Base-by-base conservation (phyloP, 2,329 filamentous ascomycete species). In the Aspergillus arachidicola region DNA sequence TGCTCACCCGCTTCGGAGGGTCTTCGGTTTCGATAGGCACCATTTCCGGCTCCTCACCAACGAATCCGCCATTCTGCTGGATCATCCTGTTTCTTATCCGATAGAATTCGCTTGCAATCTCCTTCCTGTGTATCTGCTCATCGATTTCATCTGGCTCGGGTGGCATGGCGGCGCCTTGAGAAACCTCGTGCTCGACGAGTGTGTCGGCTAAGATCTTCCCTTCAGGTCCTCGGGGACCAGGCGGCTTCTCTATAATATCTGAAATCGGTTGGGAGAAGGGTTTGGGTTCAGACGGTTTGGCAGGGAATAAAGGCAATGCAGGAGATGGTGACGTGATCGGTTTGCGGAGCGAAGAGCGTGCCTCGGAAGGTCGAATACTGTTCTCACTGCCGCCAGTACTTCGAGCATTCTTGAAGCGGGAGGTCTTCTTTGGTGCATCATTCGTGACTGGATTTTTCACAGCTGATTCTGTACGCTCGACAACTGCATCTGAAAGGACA, bases 41-140 rank as follows among this genome's bases (percentile, higher is more conserved):
- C 54, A 88, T 86, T 53, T 84, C 85, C 58, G 86, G 83, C 64
- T 92, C 88, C 63, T 91, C 87, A 69, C 93, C 85, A 70, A 91
- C 80, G 76, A 97, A 96, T 3, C 93, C 93, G 58, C 93, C 93
- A 70, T 95, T 88, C 69, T 89, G 86, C 69, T 93, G 88, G 59
- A 97, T 93, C 78, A 96, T 89, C 71, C 86, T 87, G 74, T 94
- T 96, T 23, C 94, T 90, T 76, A 92, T 84, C 51, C 87, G 88
- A 75, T 96, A 91, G 76, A 96, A 96, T 73, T 96, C 91, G 43
- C 87, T 86, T 9, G 91, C 89, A 16, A 96, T 88, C 75, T 96
- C 91, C 66, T 91, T 88, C 59, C 91, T 86, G 57, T 94, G 82
- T 34, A 94, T 81, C 23, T 87, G 83, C 6, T 91, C 87, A 69